Base-by-base conservation (phyloP, 1,284 basidiomycete genomes). In the Malassezia furfur region DNA sequence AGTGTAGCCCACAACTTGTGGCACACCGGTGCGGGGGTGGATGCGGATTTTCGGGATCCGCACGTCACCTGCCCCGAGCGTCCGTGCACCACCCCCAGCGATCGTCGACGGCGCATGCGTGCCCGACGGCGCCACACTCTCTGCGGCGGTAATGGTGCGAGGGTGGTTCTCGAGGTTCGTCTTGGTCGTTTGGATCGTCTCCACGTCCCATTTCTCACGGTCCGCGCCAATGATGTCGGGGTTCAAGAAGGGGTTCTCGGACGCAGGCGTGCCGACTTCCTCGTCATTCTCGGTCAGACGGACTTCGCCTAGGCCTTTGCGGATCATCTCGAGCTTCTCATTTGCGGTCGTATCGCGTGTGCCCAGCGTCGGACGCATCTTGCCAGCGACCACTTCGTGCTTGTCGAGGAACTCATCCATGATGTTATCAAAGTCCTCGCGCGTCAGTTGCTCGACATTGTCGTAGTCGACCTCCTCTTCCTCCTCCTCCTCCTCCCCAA, bases 331-430 rank as follows among this genome's bases (percentile, higher is more conserved):
- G 84, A 74, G 94, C 78, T n/a, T 86, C 80, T 71, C 37, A 88
- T 81, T 58, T 82, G 82, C 15, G 3, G 68, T 65, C 2, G 70
- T 60, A 10, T 60, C 61, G 17, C 52, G 57, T 12, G 54, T 64
- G 15, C 70, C 70, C n/a, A 73, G 62, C 5, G 57, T 50, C 49
- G 81, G 85, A 59, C 83, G 84, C 79, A 93, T 82, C 72, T 88
- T 88, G 50, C 78, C 77, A 30, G 89, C 87, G 21, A 90, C 88
- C n/a, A 88, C 78, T 73, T 98, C 93, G 70, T 88, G 96, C 66
- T 88, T 86, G 50, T 87, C 84, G 55, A 98, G 79, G 75, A 98
- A 98, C 68, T 96, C 89, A 75, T 93, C 85, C 80, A 98, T 84
- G 80, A 96, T 89, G 0, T 80, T 78, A 48, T 88, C 84, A 73